These are phyloP conservation scores for Talaromyces atroroseus DNA, from an alignment of 2,329 filamentous ascomycete species.

Conservation along the genomic window DNA sequence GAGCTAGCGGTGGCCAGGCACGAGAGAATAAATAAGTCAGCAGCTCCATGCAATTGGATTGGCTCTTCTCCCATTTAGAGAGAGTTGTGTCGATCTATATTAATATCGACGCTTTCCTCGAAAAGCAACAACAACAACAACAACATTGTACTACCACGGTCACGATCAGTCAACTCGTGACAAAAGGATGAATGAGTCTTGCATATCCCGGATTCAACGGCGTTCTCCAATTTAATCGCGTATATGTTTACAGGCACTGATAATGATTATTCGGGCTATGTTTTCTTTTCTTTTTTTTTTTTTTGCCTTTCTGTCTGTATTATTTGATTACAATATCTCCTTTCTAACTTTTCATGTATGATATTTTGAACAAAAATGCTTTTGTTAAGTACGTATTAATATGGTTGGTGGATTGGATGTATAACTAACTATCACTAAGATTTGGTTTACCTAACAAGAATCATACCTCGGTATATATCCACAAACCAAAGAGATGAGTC, in stretches of 20 bases:
- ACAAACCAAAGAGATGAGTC: not conserved
- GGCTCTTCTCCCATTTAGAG: not conserved
- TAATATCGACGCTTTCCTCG: not conserved
- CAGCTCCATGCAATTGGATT: not conserved
- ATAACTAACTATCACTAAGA: too few relatives aligned
- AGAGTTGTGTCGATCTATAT: not conserved
- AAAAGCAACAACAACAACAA: not conserved
- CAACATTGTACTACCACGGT: not conserved
- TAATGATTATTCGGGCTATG: constrained; percentile 1
- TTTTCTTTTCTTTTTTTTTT: constrained; percentile 11
- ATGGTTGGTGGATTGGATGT: not conserved
- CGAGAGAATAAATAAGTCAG: constrained; percentile 16
- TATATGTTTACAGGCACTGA: not conserved
- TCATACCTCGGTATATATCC: not conserved
- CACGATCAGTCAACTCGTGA: not conserved
- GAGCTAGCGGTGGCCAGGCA: constrained; percentile 67
- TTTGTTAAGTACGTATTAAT: not conserved
- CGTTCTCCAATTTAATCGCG: not conserved
- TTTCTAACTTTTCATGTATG: not conserved
- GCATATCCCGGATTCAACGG: not conserved
- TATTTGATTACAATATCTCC: not conserved
- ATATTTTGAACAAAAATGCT: not conserved
- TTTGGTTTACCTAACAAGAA: not conserved
- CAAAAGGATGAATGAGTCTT: not conserved
- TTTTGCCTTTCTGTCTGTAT: constrained; percentile 12